phyloP scores from a whole-genome alignment of 2,329 filamentous ascomycete species.

The Mariannaea elegans region DNA sequence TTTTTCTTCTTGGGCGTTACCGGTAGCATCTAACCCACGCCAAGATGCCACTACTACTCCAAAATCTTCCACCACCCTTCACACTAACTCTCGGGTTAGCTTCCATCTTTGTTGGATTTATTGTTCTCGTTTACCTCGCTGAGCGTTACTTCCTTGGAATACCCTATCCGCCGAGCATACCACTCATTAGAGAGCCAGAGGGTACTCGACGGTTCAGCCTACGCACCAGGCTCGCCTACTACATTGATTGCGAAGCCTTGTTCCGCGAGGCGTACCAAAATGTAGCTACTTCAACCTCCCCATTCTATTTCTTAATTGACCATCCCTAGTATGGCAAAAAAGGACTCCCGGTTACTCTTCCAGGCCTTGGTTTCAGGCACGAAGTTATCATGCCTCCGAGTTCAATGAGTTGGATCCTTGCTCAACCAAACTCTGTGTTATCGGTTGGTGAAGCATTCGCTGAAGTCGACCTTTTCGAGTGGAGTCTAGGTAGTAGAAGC shows the following conservation, averaged over 20 bases:
- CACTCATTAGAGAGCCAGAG: constrained; percentile 39
- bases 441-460: constrained; percentile 47
- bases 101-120: not conserved
- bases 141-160: constrained; percentile 28
- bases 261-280: constrained; percentile 44
- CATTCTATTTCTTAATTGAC: not conserved
- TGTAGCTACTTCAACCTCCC: constrained; percentile 15
- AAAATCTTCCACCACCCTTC: not conserved
- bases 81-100: not conserved
- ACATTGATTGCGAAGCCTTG: constrained; percentile 42
- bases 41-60: too few relatives aligned
- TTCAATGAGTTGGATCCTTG: constrained; percentile 50
- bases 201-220: constrained; percentile 42
- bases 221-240: constrained; percentile 40
- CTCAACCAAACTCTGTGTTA: constrained; percentile 50
- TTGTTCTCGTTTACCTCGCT: constrained; percentile 24
- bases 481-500: constrained; percentile 48
- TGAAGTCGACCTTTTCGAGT: constrained; percentile 49
- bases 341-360: constrained; percentile 52
- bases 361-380: constrained; percentile 49
- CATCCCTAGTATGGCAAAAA: constrained; percentile 51
- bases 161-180: constrained; percentile 39
- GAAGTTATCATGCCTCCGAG: constrained; percentile 54
- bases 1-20: too few relatives aligned
- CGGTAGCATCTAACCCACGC: too few relatives aligned